Conservation (phyloP, 306 rosid species). For the Prunus campanulata region DNA sequence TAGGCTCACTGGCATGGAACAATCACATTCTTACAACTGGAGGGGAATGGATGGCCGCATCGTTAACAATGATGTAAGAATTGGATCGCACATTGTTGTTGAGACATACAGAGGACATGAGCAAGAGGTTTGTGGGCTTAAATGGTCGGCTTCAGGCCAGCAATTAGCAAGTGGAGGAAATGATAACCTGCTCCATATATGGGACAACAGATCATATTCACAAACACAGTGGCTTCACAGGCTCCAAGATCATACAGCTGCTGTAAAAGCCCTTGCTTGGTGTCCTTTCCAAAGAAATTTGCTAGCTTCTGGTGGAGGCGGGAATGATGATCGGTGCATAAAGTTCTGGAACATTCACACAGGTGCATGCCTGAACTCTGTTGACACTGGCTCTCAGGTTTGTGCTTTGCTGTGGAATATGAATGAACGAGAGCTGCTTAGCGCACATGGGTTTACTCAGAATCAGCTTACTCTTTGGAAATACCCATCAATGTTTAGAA, state of each 20-base stretch:
- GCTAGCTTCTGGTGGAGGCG: conserved; percentile 27
- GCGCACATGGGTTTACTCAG: conserved; percentile 72
- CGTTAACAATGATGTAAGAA: too few species aligned
- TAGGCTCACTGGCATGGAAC: conserved; percentile 42
- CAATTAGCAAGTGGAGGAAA: conserved; percentile 50
- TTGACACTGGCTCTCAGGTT: conserved; percentile 22
- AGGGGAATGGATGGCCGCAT: too few species aligned
- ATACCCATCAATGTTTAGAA: too few species aligned
- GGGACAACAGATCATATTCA: conserved; percentile 47
- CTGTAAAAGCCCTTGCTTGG: conserved; percentile 60
- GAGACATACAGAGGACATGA: too few species aligned
- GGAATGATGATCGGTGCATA: conserved; percentile 65
- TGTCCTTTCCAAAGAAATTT: conserved; percentile 27
- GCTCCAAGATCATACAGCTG: conserved; percentile 40
- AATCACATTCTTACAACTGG: too few species aligned
- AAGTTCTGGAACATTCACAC: conserved; percentile 81
- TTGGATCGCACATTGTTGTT: too few species aligned
- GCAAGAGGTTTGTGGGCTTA: conserved; percentile 65
- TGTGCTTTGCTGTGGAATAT: conserved; percentile 71
- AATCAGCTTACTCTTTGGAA: too few species aligned
- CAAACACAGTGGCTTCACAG: conserved; percentile 70
- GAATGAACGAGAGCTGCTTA: conserved; percentile 78
- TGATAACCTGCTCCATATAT: too few species aligned
- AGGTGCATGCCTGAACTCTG: conserved; percentile 67
- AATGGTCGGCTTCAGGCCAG: conserved; percentile 72